Base-by-base conservation (phyloP, 129 eudicot genomes). In the Rutidosis leptorrhynchoides region DNA sequence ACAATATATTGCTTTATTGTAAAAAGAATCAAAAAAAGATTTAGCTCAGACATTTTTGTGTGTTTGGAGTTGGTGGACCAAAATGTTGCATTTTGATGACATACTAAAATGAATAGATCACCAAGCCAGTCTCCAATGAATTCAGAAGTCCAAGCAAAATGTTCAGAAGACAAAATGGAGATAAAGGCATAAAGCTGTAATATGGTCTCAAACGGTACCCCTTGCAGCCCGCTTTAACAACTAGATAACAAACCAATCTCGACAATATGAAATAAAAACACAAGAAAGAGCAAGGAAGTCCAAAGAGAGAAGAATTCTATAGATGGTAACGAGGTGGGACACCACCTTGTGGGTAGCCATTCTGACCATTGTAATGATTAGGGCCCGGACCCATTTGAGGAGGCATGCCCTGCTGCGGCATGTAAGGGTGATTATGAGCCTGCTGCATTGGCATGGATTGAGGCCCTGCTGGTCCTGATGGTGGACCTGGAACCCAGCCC, bases 351-450 rank as follows among this genome's bases (percentile, higher is more conserved):
- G 82, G 90, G 62, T 52, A 52, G 26, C 88, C 94, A 46, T 78
- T 83, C 32, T 82, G 90, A 23, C 69, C 71, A 30, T 80, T 77
- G 57, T 64, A 33, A 26, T 77, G 78, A 23, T 75, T 46, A 69
- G 74, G 65, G 59, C 83, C 87, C 23, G 65, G 80, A 25, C 85
- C 87, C 87, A 78, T 80, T 42, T 67, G 79, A 23, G 82, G 53
- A 26, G 72, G 83, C 79, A 71, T 68, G 15, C 68, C 78, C 77
- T 29, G 75, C 57, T 6, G 84, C 6, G 77, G 89, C 83, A 81
- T 81, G 69, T 88, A 85, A 21, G 73, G 96, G 71, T 85, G 87
- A 72, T 75, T 77, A 20, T 85, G 97, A 87, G 71, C 48, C 16
- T 55, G 71, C 54, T 64, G 84, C 78, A 77, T 77, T 19, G 82